Conservation (phyloP, 176 grass and related monocot genomes). For the Areca catechu region DNA sequence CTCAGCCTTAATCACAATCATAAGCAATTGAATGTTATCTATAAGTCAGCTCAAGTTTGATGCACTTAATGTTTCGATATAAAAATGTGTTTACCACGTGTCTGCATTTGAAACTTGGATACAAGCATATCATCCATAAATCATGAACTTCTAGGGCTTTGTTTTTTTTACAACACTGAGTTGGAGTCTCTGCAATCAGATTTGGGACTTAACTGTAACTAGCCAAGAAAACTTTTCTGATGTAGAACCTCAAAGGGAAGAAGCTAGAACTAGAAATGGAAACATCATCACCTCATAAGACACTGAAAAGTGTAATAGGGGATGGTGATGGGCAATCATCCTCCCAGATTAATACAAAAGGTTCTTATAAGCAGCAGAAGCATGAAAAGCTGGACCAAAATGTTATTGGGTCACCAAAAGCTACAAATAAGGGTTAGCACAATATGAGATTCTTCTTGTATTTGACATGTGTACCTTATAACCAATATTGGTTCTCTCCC, state of each 20-base stretch:
- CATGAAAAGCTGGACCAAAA: conserved; percentile 51
- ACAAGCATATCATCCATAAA: no score
- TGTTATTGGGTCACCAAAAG: conserved; percentile 34
- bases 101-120: no score
- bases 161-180: conserved; percentile 29
- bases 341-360: conserved; percentile 32
- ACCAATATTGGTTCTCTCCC: no score
- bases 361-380: conserved; percentile 40
- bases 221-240: conserved; percentile 15
- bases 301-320: conserved; percentile 20
- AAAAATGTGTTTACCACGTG: no score
- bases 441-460: no score
- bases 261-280: conserved; percentile 37
- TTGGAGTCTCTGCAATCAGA: conserved; percentile 7
- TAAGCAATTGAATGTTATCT: no score
- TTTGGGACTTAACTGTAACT: conserved; percentile 31
- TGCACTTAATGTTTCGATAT: no score
- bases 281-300: conserved; percentile 25
- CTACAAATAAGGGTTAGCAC: conserved; percentile 1
- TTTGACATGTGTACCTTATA: no score
- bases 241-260: conserved; percentile 59
- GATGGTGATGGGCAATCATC: conserved; percentile 21
- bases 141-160: no score
- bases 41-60: no score
- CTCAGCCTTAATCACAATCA: no score